Base-by-base conservation (phyloP, 805 yeast genomes). In the Starmera pachycereana region DNA sequence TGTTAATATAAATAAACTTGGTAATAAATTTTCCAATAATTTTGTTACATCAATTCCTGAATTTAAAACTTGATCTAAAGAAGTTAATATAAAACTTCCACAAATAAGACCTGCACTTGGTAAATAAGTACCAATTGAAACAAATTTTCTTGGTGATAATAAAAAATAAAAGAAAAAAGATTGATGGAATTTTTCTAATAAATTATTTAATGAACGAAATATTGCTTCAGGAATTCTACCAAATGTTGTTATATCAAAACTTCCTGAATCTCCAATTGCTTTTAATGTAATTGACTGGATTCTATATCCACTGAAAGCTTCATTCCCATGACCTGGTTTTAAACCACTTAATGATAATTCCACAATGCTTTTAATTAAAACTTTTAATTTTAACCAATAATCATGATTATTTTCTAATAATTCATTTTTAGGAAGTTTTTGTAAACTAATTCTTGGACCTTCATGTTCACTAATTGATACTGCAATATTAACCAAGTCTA, bases 131-230 rank as follows among this genome's bases (percentile, higher is more conserved):
- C 96, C 97, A 46, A 92, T 89, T 6, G 96, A 86, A 13, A 92
- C 95, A 64, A 92, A 92, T 42, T 72, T 60, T 41, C 71, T 65
- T 19, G 97, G 94, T 0, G 86, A 74, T 37, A 92, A 60, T 62
- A 92, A 58, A 48, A 90, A 69, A 62, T 90, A 92, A 56, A 89
- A 92, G 68, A 92, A 92, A 54, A 88, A 92, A 1, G 96, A 86
- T 61, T 92, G 99, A 61, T 92, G 99, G 61, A 90, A 90, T 57
- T 90, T 94, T 58, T 92, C 99, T 32, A 90, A 66, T 49, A 92
- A 68, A 57, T 92, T 92, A 63, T 92, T 92, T 31, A 92, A 83
- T 0, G 96, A 79, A 44, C 98, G 73, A 55, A 89, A 79, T 8
- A 82, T 66, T 3, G 94, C 86, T 61, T 92, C 99, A 14, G 87